phyloP scores from a whole-genome alignment of 805 yeast genomes.

The Metschnikowia lachancei region DNA sequence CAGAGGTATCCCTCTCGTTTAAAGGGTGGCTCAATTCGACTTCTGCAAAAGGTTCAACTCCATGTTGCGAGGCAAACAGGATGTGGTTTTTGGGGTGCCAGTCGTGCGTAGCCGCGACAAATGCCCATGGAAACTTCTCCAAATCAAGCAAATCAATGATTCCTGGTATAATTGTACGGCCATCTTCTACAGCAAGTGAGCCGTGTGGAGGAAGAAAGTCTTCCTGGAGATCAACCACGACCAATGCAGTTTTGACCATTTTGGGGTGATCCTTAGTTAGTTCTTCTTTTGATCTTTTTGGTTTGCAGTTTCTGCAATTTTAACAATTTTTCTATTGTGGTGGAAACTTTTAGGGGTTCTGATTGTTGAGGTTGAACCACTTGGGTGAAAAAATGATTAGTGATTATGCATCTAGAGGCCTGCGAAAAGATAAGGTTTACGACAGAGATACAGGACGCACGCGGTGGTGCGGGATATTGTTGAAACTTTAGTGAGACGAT shows the following conservation, averaged over 20 bases:
- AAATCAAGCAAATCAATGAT: constrained; percentile 47
- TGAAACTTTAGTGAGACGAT: no score
- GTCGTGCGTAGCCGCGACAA: constrained; percentile 73
- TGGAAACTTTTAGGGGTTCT: no score
- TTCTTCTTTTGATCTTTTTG: no score
- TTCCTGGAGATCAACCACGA: constrained; percentile 79
- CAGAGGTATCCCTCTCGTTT: constrained; percentile 24
- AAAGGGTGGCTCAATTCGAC: constrained; percentile 52
- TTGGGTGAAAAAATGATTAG: no score
- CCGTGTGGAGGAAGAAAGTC: constrained; percentile 84
- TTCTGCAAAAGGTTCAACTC: constrained; percentile 48
- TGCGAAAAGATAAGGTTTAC: no score
- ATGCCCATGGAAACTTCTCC: constrained; percentile 50
- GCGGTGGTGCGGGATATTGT: no score
- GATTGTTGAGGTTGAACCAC: no score
- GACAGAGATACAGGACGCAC: no score
- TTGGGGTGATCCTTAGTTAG: no score
- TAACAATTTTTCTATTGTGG: no score
- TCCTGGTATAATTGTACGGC: constrained; percentile 53
- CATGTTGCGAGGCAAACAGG: constrained; percentile 76
- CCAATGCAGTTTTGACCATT: constrained; percentile 46
- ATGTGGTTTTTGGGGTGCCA: constrained; percentile 83
- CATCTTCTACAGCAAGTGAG: constrained; percentile 67
- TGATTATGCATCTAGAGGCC: no score
- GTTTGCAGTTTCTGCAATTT: no score